Base-by-base conservation (phyloP, 176 grass and related monocot species). In the Raddia distichophylla region DNA sequence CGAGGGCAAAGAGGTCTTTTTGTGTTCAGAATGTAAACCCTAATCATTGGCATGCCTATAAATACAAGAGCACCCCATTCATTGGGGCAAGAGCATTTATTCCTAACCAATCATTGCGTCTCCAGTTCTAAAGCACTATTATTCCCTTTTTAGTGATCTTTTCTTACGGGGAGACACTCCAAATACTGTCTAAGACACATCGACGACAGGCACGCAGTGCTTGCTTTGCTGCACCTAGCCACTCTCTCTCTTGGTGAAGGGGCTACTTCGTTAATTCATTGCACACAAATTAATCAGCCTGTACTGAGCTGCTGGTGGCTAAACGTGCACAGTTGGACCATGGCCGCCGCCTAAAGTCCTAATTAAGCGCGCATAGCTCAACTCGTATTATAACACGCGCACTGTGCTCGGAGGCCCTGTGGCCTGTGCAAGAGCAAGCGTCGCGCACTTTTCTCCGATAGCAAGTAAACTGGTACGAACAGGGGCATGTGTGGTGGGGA, bases 261-360 rank as follows among this genome's bases (percentile, higher is more conserved):
- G 63, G 13, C 54, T 60, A 52, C 35, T n/a, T 62, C 47, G 27
- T 64, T 3, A 75, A 46, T 63, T 76, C 59, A 34, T 34, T 60
- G 43, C 67, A 32, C 60, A 43, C 2, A 10, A 43, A 81, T 69
- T 40, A 57, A 60, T 45, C 5, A 7, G 7, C 27, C 62, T 64
- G 27, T 54, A 53, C 27, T 53, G 37, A 5, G 37, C 37, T 40
- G 37, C 37, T 40, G 7, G 8, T 7, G 34, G 4, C 16, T 42
- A 85, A 72, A 64, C 58, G 53, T 17, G 56, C 13, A 73, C 48
- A 64, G 67, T 57, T 56, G 48, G 67, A 47, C 83, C 83, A 48
- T 86, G 58, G 74, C 3, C 40, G 59, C 19, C 11, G 48, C 46
- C 8, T 48, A 27, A 27, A 27, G 27, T 27, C 48, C 20, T 45